These are phyloP conservation scores for Cronartium quercuum DNA, from an alignment of 1,284 basidiomycete genomes.

Conservation along the genomic window DNA sequence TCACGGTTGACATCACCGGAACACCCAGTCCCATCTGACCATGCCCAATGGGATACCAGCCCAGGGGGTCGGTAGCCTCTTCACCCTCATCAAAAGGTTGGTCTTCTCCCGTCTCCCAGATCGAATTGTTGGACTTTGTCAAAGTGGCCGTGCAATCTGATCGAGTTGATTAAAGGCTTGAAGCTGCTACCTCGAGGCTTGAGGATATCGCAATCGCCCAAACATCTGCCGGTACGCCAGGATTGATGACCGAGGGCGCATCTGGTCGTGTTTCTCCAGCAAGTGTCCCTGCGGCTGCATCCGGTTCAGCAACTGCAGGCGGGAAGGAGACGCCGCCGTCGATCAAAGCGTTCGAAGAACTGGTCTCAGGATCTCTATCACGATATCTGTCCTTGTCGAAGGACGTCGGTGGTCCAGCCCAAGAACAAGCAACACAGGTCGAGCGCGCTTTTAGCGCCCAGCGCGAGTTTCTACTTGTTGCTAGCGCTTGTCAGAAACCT, in stretches of 20 bases:
- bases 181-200: conserved; percentile 87
- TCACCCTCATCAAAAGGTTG: conserved; percentile 37
- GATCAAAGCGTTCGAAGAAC: conserved; percentile 66
- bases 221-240: conserved; percentile 45
- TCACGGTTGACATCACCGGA: too few species aligned
- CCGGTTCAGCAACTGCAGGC: conserved; percentile 48
- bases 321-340: conserved; percentile 46
- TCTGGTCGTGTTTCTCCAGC: conserved; percentile 45
- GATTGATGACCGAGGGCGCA: conserved; percentile 29
- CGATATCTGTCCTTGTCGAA: conserved; percentile 17
- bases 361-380: conserved; percentile 58
- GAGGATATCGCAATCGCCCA: conserved; percentile 73
- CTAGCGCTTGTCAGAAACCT: conserved; percentile 72
- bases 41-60: conserved; percentile 33
- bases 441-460: conserved; percentile 65
- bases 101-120: not conserved
- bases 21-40: not conserved
- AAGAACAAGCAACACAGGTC: conserved; percentile 61
- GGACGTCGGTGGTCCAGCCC: conserved; percentile 14
- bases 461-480: conserved; percentile 63
- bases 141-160: not conserved
- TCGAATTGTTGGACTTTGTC: not conserved
- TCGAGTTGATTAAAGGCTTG: conserved; percentile 56
- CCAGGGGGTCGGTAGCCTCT: conserved; percentile 33
- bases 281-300: conserved; percentile 44